Conservation (phyloP, 106 monocot species). For the Hemerocallis citrina region DNA sequence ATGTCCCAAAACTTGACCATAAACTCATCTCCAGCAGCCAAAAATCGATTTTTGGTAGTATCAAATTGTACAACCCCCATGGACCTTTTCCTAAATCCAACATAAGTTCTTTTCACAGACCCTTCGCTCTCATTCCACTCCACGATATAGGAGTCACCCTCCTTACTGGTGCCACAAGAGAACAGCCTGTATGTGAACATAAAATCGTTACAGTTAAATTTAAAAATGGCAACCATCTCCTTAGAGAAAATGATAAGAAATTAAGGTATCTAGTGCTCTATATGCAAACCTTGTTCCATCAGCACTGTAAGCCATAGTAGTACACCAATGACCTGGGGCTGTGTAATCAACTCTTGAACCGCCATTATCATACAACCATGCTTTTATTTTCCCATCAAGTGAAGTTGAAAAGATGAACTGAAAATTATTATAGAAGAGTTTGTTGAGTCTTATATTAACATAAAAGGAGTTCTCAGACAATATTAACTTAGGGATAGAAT, state of each 20-base stretch:
- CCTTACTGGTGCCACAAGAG: slow-evolving; percentile 54
- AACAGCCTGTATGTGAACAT: slow-evolving; percentile 31
- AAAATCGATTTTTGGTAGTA: slow-evolving; percentile 40
- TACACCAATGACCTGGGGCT: slow-evolving; percentile 74
- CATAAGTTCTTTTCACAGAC: slow-evolving; percentile 33
- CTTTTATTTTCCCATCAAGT: slow-evolving; percentile 59
- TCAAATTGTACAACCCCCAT: slow-evolving; percentile 49
- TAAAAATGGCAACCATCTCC: neutral
- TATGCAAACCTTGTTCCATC: slow-evolving; percentile 54
- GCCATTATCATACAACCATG: slow-evolving; percentile 59
- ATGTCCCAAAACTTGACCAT: slow-evolving; percentile 62
- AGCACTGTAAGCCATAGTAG: slow-evolving; percentile 83
- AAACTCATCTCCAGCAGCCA: slow-evolving; percentile 64
- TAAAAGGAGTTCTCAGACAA: neutral
- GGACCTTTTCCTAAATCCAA: slow-evolving; percentile 35
- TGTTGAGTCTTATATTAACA: neutral
- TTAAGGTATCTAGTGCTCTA: neutral
- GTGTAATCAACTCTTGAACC: slow-evolving; percentile 75
- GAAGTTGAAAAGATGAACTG: slow-evolving; percentile 82
- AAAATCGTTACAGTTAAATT: neutral
- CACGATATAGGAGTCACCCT: slow-evolving; percentile 46
- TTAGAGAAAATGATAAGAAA: neutral
- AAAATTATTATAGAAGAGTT: neutral
- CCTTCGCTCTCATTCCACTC: slow-evolving; percentile 61
- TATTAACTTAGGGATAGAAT: neutral